phyloP scores from a whole-genome alignment of 495 filamentous ascomycete genomes.

The Penicillium cataractarum region DNA sequence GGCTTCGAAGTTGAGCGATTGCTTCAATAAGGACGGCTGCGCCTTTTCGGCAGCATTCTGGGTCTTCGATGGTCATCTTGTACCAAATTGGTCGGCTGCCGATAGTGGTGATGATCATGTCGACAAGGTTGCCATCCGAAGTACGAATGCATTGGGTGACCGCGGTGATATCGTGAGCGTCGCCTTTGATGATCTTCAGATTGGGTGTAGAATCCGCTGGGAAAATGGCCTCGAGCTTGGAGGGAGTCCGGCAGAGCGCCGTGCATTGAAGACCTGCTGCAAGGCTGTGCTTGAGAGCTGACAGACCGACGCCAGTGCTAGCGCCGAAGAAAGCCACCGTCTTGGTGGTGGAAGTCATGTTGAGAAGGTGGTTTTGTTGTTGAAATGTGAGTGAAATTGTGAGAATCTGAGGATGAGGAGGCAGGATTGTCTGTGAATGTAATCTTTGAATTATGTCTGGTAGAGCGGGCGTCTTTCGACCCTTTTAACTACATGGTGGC shows the following conservation, averaged over 20 bases:
- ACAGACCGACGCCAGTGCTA: constrained; percentile 51
- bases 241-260: constrained; percentile 62
- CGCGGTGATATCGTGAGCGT: constrained; percentile 48
- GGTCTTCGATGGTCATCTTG: constrained; percentile 51
- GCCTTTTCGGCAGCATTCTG: constrained; percentile 58
- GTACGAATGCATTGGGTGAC: constrained; percentile 42
- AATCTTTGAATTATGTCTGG: not conserved
- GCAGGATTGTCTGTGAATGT: not conserved
- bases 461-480: not conserved
- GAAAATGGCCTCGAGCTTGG: constrained; percentile 58
- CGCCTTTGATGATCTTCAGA: constrained; percentile 55
- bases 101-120: constrained; percentile 38
- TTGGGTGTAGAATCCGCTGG: constrained; percentile 34
- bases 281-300: constrained; percentile 54
- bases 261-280: constrained; percentile 50
- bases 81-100: constrained; percentile 33
- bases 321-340: constrained; percentile 55
- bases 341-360: constrained; percentile 23
- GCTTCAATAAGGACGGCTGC: constrained; percentile 51
- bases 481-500: constrained; percentile 9
- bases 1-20: constrained; percentile 33
- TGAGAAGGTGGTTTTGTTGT: not conserved
- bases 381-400: not conserved
- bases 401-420: not conserved
- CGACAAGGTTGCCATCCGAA: constrained; percentile 27